Evolutionary conservation across 495 filamentous ascomycete genomes (phyloP).

Genomic region (Podospora conica): DNA sequence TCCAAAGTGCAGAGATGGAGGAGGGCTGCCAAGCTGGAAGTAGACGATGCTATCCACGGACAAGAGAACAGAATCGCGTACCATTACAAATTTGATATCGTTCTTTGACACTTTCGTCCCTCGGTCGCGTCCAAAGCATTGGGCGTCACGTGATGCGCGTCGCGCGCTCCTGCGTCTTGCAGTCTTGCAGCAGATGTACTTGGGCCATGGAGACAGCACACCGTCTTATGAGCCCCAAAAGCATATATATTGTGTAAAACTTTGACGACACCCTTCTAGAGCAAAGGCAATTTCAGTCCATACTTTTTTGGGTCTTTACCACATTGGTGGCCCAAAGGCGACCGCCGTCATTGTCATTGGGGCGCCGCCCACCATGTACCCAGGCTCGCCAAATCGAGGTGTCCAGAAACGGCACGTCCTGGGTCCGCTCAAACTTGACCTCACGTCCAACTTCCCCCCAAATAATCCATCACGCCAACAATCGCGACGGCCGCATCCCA

Average conservation of each 20-base stretch:
- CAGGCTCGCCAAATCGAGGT: conserved; percentile 3
- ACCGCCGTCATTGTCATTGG: background rate
- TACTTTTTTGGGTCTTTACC: background rate
- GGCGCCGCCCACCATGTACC: background rate
- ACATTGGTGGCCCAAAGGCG: background rate
- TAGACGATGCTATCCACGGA: background rate
- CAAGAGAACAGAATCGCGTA: background rate
- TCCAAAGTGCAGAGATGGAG: background rate
- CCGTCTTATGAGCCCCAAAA: background rate
- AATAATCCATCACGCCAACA: conserved; percentile 34
- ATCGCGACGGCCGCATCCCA: conserved; percentile 36
- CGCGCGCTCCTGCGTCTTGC: too few relatives aligned
- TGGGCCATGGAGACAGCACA: background rate
- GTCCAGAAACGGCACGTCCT: conserved; percentile 28
- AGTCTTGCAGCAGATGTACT: background rate
- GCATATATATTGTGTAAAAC: background rate
- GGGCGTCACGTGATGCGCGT: background rate
- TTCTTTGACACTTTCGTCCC: background rate
- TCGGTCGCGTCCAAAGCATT: background rate
- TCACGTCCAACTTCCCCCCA: conserved; percentile 36
- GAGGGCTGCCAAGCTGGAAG: background rate
- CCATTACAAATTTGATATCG: background rate
- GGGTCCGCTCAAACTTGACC: conserved; percentile 40
- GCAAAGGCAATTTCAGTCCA: background rate
- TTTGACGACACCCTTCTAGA: background rate